A percentile compares a stretch with the other conserved stretches of the same genome.
These are phyloP conservation scores for Lecanicillium sp. DNA, from an alignment of 2,329 filamentous ascomycete species.

Conservation along the genomic window DNA sequence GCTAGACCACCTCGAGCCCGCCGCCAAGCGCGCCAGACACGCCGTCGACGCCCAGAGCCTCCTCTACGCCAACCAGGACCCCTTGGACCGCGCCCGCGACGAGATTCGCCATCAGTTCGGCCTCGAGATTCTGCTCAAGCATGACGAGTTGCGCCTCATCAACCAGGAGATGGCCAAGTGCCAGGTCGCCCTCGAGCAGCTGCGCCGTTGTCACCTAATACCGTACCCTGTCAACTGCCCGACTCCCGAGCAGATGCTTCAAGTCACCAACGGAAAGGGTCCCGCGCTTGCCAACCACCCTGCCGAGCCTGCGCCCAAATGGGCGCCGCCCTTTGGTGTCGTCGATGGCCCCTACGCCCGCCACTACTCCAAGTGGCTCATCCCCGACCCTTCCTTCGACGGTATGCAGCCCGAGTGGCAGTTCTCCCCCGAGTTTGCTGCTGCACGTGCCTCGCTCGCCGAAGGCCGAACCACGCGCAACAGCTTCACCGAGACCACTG, in stretches of 20 bases:
- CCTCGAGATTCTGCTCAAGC: conserved; percentile 87
- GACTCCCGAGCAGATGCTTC: conserved; percentile 59
- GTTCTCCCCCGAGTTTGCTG: conserved; percentile 34
- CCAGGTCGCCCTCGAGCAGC: conserved; percentile 85
- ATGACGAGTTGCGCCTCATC: conserved; percentile 88
- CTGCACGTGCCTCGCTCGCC: conserved; percentile 38
- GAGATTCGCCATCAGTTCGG: conserved; percentile 81
- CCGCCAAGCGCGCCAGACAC: conserved; percentile 37
- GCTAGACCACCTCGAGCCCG: conserved; percentile 21
- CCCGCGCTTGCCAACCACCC: conserved; percentile 57
- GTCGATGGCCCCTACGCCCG: conserved; percentile 87
- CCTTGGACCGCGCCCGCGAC: conserved; percentile 55
- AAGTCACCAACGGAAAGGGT: conserved; percentile 70
- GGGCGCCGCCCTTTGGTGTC: conserved; percentile 85
- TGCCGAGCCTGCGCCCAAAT: conserved; percentile 62
- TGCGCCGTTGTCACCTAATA: conserved; percentile 86
- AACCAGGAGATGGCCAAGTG: conserved; percentile 96
- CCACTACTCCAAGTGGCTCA: conserved; percentile 93
- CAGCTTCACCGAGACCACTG: conserved; percentile 44
- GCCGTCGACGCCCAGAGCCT: conserved; percentile 1
- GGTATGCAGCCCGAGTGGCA: conserved; percentile 48
- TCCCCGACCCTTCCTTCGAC: conserved; percentile 83
- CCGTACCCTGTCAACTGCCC: conserved; percentile 73
- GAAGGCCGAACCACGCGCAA: conserved; percentile 79
- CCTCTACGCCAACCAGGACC: conserved; percentile 8